Evolutionary conservation across 2,329 filamentous ascomycete genomes (phyloP), one percentile per base, ranked within the genome.

Genomic region (Exophiala phaeomuriformis): DNA sequence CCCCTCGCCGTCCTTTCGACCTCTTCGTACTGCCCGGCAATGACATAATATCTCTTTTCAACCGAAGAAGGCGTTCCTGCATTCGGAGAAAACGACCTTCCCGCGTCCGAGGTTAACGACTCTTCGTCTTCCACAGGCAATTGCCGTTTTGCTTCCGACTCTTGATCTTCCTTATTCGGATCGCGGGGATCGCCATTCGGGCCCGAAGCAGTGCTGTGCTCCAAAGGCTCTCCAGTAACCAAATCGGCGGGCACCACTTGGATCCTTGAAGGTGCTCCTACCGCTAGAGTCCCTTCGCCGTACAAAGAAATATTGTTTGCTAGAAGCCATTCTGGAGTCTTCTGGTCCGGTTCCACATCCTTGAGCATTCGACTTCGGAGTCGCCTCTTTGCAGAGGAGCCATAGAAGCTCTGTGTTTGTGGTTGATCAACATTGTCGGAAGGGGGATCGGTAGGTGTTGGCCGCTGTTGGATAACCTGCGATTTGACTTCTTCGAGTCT

Each of bases 21-120:
- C 46, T 63, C 61, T 29, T 61, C 51, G 42, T 57, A 60, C 43
- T 63, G 61, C 39, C 55, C 52, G 8, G 46, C 49, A 8, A 60
- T 43, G 10, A 63, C 44, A 42, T 58, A 58, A 44, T 63, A 63
- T 43, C 54, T 55, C 19, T 51, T 53, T n/a, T 32, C 28, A 9
- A 29, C 12, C 1, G 43, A 35, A 19, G 7, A 7, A 41, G n/a
- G 37, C 7, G 9, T 29, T 28, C n/a, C 12, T n/a, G 51, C n/a
- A 3, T 19, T 30, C 6, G 43, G 2, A 27, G 46, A 19, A n/a
- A 35, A 12, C 19, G 32, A 32, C 9, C 32, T 28, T 10, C 33
- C 44, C 3, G 36, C 4, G 12, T 44, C 30, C 46, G 43, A 31
- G 29, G 12, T 39, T 3, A 19, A 9, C 3, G 4, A 8, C 31